Base-by-base conservation (phyloP, 1,139 yeast genomes). In the Kluyveromyces marxianus region DNA sequence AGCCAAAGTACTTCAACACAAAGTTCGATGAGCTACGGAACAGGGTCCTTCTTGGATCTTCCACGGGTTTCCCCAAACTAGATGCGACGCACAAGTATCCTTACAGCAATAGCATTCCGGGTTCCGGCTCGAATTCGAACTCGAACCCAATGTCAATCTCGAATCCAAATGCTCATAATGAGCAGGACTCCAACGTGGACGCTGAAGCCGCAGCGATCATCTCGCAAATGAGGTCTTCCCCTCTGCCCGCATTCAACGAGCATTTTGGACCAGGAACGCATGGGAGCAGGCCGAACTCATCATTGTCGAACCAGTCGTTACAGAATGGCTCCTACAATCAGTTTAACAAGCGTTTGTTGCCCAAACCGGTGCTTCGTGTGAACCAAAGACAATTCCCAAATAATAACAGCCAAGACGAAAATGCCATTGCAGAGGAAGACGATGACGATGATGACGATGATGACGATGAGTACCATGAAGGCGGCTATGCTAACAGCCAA, bases 141-240 rank as follows among this genome's bases (percentile, higher is more conserved):
- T 14, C 21, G 21, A 14, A 14, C 21, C 21, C 21, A 14, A 14
- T 14, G 21, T 14, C 21, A 14, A 14, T 14, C 21, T 14, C 21
- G 21, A 14, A 14, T 14, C 21, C 21, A 14, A 14, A 14, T 14
- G 21, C 21, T 14, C 21, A 14, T 14, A 14, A 26, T 33, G 42
- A 25, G 7, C 43, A 40, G 32, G 38, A 34, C 4, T n/a, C 33
- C 33, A 44, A 29, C 8, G 41, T 45, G 31, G 45, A 45, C 41
- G 46, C 48, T 5, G 65, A 59, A 26, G 66, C 65, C 0, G 67
- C 64, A 4, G 63, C 59, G 2, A 64, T 60, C 2, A 45, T 62
- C 28, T 62, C 66, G 6, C 59, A 54, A 40, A 56, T 62, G 62
- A 54, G 65, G 42, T 62, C 66, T 14, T 61, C 65, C 3, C 43